A percentile compares a stretch with the other conserved stretches of the same genome.
These are phyloP conservation scores for Cymbopogon citratus DNA, from an alignment of 176 grass and related monocot species.

Conservation along the genomic window DNA sequence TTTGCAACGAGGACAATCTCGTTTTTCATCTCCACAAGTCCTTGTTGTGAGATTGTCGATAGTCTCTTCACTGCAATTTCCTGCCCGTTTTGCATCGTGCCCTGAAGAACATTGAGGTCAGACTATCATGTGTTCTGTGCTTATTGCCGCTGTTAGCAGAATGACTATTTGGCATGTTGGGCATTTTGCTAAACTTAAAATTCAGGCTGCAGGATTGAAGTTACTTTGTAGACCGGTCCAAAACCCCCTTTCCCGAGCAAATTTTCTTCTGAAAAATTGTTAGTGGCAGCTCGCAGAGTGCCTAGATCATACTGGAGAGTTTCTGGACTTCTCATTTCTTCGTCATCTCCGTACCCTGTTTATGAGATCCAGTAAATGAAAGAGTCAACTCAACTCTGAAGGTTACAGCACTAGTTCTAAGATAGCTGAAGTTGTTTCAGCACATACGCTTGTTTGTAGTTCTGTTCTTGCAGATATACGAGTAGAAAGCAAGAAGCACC, in stretches of 20 bases:
- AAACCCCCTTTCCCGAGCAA: constrained; percentile 59
- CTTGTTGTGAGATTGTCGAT: constrained; percentile 32
- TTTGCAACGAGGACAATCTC: constrained; percentile 45
- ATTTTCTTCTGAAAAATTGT: constrained; percentile 56
- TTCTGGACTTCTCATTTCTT: constrained; percentile 22
- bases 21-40: constrained; percentile 32
- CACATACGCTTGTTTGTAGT: background rate
- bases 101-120: constrained; percentile 6
- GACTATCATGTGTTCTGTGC: background rate
- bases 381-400: background rate
- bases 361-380: background rate
- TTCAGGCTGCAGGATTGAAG: background rate
- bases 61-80: constrained; percentile 60
- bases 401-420: background rate
- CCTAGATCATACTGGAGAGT: constrained; percentile 34
- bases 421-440: background rate
- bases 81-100: constrained; percentile 22
- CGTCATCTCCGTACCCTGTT: background rate
- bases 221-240: constrained; percentile 61
- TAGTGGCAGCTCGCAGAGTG: constrained; percentile 31
- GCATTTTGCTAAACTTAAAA: background rate
- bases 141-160: background rate
- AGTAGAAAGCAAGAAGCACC: background rate
- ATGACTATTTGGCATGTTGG: background rate
- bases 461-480: constrained; percentile 10